Base-by-base conservation (phyloP, 1,284 basidiomycete genomes). In the Cystobasidiaceae sp. region DNA sequence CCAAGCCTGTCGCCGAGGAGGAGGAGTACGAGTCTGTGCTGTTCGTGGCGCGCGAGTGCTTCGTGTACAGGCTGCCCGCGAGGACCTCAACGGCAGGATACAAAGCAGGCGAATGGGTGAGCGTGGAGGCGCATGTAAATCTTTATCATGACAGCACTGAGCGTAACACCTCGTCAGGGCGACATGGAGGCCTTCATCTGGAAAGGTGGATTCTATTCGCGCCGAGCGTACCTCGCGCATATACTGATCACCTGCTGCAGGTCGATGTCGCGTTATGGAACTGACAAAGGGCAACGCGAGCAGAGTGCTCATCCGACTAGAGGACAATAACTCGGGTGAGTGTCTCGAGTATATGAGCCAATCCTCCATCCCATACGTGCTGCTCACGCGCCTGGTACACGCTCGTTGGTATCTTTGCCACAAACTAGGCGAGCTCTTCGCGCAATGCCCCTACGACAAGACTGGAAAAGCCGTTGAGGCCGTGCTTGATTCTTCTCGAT, bases 401-500 rank as follows among this genome's bases (percentile, higher is more conserved):
- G 17, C 32, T 39, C 46, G 43, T 37, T 33, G 23, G 51, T 60
- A 25, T 43, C 33, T 43, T 54, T 69, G 74, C 75, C 17, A 76
- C 71, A n/a, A 72, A 76, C 17, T 69, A 67, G 21, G 78, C n/a
- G 78, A 79, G 41, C 87, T 93, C 50, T 98, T 98, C 77, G 96
- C 94, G 28, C 86, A 86, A 71, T 86, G 90, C 9, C 85, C 86
- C n/a, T 98, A 97, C 75, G 86, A 90, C 73, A 82, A 87, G 9
- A 80, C 84, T 33, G 86, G 86, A 48, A 87, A 65, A 34, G 86
- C 85, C 28, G 91, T 97, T 19, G 96, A 99, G 74, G 89, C 93
- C 6, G 93, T 97, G 5, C 82, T 98, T 27, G 94, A 99, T 77
- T 94, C 90, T 0, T 93, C 90, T 8, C 84, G 94, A 50, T 67